Base-by-base conservation (phyloP, 2,329 filamentous ascomycete genomes). In the Neoscytalidium dimidiatum region DNA sequence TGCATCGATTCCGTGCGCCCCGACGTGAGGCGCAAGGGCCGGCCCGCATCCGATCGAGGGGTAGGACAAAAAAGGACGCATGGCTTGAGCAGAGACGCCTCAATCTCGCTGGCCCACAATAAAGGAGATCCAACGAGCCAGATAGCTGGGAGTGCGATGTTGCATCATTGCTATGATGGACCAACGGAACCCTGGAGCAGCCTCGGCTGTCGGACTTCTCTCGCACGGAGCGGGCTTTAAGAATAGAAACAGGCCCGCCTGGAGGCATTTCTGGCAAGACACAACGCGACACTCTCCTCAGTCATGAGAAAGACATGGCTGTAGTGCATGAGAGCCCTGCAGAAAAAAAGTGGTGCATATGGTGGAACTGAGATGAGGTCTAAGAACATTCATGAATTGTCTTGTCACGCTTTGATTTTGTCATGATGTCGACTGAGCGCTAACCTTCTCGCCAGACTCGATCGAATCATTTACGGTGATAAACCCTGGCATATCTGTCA, bases 21-120 rank as follows among this genome's bases (percentile, higher is more conserved):
- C 38, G 56, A n/a, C n/a, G 56, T 21, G 56, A 31, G 56, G 56
- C 56, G 56, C 56, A 46, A 60, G 56, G 61, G 38, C 38, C 61
- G 56, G 56, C 56, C 56, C 56, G 56, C 19, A 46, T n/a, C 41
- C 56, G 56, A 46, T 46, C 56, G 56, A 33, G 41, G 53, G 56
- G 56, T 19, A 26, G 28, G 17, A 29, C 28, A 31, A 33, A 60
- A 57, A 60, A 60, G 43, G 56, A 33, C 56, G 38, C 56, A 60
- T 46, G 41, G 56, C 56, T 28, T 17, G 28, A n/a, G 41, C 41
- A 44, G 28, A 1, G 4, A 6, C 19, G 14, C 11, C 33, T 46
- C 38, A 33, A 29, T 60, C 56, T 35, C 4, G 38, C 14, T 7
- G 56, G 6, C 56, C 56, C 56, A 60, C 26, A 33, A 2, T 17